A percentile compares a stretch with the other conserved stretches of the same genome.
These are phyloP conservation scores for Calonectria pauciramosa DNA, from an alignment of 2,329 filamentous ascomycete species.

Conservation along the genomic window DNA sequence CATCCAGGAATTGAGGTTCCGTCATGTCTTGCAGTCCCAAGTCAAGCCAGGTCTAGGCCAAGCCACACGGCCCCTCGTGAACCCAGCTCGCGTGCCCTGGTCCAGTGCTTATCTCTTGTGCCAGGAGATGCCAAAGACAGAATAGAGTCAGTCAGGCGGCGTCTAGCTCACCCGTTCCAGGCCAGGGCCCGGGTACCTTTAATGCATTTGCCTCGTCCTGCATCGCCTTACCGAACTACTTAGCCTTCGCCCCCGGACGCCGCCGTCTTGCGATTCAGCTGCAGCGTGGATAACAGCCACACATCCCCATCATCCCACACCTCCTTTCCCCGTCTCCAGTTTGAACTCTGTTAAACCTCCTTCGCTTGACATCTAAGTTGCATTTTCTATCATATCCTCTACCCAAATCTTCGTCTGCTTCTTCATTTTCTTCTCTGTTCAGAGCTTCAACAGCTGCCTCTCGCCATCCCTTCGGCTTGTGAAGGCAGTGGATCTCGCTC, in stretches of 20 bases:
- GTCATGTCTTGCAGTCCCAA: not conserved
- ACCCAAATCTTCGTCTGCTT: not conserved
- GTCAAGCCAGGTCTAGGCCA: not conserved
- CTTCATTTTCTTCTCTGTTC: constrained; percentile 28
- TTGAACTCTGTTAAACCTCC: not conserved
- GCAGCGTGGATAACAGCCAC: constrained; percentile 12
- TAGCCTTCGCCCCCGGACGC: constrained; percentile 19
- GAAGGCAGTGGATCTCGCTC: constrained; percentile 41
- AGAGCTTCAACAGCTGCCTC: not conserved
- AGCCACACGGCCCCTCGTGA: constrained; percentile 14
- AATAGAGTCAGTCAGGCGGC: constrained; percentile 36
- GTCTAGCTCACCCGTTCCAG: constrained; percentile 31
- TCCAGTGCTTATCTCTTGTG: constrained; percentile 45
- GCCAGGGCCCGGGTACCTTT: not conserved
- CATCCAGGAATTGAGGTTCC: not conserved
- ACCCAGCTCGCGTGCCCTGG: constrained; percentile 23
- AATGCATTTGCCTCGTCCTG: not conserved
- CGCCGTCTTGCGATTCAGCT: constrained; percentile 26
- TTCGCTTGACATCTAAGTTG: not conserved
- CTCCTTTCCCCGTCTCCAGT: constrained; percentile 9
- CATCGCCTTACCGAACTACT: not conserved
- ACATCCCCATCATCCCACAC: constrained; percentile 13
- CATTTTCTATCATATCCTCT: constrained; percentile 7
- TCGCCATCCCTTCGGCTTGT: constrained; percentile 25
- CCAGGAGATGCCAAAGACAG: constrained; percentile 28